phyloP scores from a whole-genome alignment of 2,329 filamentous ascomycete genomes.

The Stagonosporopsis vannaccii region DNA sequence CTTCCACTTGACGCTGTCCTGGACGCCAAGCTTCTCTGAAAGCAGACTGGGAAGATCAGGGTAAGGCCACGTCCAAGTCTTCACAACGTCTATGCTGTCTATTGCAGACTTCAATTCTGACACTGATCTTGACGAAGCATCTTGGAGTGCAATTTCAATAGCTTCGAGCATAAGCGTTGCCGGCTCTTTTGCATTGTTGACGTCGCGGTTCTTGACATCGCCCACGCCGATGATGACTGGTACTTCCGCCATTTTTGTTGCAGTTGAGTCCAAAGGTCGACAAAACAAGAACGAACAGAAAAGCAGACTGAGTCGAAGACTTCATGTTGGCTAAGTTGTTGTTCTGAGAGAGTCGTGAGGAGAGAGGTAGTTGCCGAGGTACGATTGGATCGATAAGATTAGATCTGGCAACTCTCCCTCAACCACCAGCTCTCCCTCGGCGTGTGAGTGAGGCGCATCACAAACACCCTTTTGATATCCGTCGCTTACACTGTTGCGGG shows the following conservation, averaged over 20 bases:
- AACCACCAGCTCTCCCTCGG: not conserved
- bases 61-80: conserved; percentile 73
- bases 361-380: conserved; percentile 18
- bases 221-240: conserved; percentile 70
- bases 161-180: conserved; percentile 65
- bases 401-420: not conserved
- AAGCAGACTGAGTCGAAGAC: not conserved
- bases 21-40: conserved; percentile 57
- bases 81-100: conserved; percentile 67
- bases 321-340: conserved; percentile 2
- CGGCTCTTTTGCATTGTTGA: conserved; percentile 62
- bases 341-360: conserved; percentile 13
- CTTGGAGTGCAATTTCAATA: conserved; percentile 60
- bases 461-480: not conserved
- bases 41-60: conserved; percentile 64
- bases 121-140: conserved; percentile 52
- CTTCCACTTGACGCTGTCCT: conserved; percentile 56
- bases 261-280: not conserved
- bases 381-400: conserved; percentile 14
- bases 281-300: not conserved
- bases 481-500: too few relatives aligned
- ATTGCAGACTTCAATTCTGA: conserved; percentile 55
- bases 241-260: conserved; percentile 12
- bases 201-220: conserved; percentile 67
- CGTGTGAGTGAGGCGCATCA: not conserved